A percentile compares a stretch with the other conserved stretches of the same genome.
phyloP scores from a whole-genome alignment of 2,329 filamentous ascomycete genomes.

The Exserohilum rostratum region DNA sequence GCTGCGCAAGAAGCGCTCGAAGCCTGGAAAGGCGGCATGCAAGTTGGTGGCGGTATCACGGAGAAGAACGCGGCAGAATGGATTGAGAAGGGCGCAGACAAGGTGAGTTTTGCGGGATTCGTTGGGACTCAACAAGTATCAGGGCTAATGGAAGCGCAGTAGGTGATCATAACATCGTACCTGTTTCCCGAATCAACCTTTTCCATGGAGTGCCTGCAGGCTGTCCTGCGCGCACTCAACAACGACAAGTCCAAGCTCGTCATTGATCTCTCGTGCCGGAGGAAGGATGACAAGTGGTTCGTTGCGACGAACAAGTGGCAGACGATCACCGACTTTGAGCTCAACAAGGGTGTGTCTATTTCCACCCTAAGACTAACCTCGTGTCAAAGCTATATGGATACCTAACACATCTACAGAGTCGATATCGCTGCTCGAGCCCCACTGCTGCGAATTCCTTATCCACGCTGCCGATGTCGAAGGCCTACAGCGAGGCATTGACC shows the following conservation, averaged over 20 bases:
- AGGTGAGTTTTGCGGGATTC: conserved; percentile 63
- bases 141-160: conserved; percentile 42
- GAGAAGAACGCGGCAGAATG: conserved; percentile 83
- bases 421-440: conserved; percentile 80
- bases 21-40: conserved; percentile 80
- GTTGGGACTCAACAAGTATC: neutral
- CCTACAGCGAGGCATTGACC: conserved; percentile 87
- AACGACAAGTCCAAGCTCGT: conserved; percentile 82
- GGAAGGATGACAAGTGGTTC: conserved; percentile 79
- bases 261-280: conserved; percentile 90
- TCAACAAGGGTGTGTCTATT: conserved; percentile 73
- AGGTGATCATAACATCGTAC: conserved; percentile 97
- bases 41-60: conserved; percentile 93
- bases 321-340: conserved; percentile 94
- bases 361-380: neutral
- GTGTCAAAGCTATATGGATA: neutral
- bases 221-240: conserved; percentile 73
- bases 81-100: conserved; percentile 87
- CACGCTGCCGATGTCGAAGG: conserved; percentile 98
- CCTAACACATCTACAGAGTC: conserved; percentile 62
- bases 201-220: conserved; percentile 75
- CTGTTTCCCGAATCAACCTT: conserved; percentile 87
- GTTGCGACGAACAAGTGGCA: conserved; percentile 99
- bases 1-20: conserved; percentile 78
- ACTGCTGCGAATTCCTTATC: conserved; percentile 95